Evolutionary conservation across 176 grass and related monocot species (phyloP).

Genomic region (Saccharum officinarum): DNA sequence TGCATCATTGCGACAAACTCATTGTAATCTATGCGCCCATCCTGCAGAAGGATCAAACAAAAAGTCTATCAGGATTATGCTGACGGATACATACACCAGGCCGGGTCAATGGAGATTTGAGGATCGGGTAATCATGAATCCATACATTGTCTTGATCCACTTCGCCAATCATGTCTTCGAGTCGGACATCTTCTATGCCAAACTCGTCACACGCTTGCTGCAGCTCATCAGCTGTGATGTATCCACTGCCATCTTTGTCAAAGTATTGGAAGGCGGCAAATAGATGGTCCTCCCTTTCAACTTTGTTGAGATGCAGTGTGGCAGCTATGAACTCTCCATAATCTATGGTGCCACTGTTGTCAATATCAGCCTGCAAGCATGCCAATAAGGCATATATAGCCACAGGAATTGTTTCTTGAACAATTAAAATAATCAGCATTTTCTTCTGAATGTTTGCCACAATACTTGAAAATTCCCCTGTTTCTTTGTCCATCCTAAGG

Average conservation of each 20-base stretch:
- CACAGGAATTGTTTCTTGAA: background rate
- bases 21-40: slow-evolving; percentile 69
- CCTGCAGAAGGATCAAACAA: slow-evolving; percentile 27
- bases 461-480: background rate
- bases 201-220: slow-evolving; percentile 70
- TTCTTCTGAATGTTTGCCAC: background rate
- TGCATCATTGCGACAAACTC: slow-evolving; percentile 74
- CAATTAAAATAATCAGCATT: background rate
- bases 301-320: slow-evolving; percentile 66
- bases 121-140: background rate
- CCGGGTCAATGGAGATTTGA: background rate
- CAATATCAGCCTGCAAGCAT: slow-evolving; percentile 54
- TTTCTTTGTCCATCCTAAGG: background rate
- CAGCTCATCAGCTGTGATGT: slow-evolving; percentile 64
- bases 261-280: slow-evolving; percentile 69
- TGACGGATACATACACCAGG: background rate
- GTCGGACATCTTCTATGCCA: slow-evolving; percentile 52
- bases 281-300: slow-evolving; percentile 61
- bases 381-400: background rate
- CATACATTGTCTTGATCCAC: slow-evolving; percentile 67
- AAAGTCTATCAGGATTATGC: background rate
- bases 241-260: slow-evolving; percentile 69
- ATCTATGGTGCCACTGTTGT: slow-evolving; percentile 71
- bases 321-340: slow-evolving; percentile 76
- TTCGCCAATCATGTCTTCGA: slow-evolving; percentile 69